A percentile compares a stretch with the other conserved stretches of the same genome.
Evolutionary conservation across 208 protist genomes (phyloP).

Genomic region (Acanthamoeba castellanii): DNA sequence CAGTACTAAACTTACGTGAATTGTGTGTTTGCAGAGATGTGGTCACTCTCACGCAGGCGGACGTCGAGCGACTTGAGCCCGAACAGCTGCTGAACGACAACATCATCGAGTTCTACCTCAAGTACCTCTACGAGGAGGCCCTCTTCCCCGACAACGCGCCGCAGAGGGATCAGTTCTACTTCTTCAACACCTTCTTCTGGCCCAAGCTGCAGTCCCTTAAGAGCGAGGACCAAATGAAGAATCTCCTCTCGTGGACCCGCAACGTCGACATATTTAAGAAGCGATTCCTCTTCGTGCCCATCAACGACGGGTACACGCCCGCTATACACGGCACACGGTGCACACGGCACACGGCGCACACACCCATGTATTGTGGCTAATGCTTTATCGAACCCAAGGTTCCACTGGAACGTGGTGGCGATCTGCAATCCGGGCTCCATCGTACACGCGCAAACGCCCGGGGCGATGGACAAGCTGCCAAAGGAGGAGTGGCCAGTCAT

Average conservation of each 20-base stretch:
- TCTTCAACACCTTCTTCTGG: constrained; percentile 65
- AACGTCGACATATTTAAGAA: constrained; percentile 51
- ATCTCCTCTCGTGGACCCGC: constrained; percentile 3
- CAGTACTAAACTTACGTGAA: not conserved
- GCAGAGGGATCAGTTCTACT: constrained; percentile 16
- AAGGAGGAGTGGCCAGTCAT: not conserved
- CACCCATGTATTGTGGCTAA: not conserved
- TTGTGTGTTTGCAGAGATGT: not conserved
- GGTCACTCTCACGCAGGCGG: constrained; percentile 2
- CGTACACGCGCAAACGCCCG: not conserved
- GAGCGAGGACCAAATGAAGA: not conserved
- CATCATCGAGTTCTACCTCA: constrained; percentile 63
- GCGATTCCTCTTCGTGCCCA: constrained; percentile 35
- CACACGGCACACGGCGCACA: not conserved
- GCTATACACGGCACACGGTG: no score
- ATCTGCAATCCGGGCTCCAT: constrained; percentile 31
- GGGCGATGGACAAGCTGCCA: not conserved
- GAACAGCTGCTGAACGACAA: constrained; percentile 44
- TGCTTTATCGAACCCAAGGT: not conserved
- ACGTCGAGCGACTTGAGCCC: constrained; percentile 31
- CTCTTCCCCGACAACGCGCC: not conserved
- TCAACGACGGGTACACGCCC: constrained; percentile 15
- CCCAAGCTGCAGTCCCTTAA: constrained; percentile 1
- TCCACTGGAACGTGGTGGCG: constrained; percentile 34
- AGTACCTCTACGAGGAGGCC: not conserved